A percentile compares a stretch with the other conserved stretches of the same genome.
phyloP scores from a whole-genome alignment of 1,139 yeast genomes.

The Taphrina sp. region DNA sequence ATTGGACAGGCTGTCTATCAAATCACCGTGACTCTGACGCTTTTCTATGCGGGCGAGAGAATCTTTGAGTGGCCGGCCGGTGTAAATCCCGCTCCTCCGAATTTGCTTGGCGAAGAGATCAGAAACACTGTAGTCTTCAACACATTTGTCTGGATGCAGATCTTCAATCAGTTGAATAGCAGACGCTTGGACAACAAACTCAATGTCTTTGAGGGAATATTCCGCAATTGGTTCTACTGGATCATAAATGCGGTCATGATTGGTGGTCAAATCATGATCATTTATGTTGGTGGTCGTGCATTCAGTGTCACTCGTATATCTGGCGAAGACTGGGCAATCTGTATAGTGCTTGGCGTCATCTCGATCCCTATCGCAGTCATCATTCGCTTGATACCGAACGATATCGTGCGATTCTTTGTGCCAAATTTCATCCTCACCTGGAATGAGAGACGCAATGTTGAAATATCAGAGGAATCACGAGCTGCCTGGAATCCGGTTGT shows the following conservation, averaged over 20 bases:
- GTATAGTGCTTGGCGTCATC: conserved; percentile 75
- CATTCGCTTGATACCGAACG: conserved; percentile 74
- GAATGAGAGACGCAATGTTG: conserved; percentile 33
- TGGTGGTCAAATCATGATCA: conserved; percentile 79
- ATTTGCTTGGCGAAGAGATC: conserved; percentile 9
- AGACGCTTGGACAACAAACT: conserved; percentile 88
- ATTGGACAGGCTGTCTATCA: conserved; percentile 80
- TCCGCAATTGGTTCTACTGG: conserved; percentile 78
- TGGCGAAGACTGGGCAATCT: conserved; percentile 85
- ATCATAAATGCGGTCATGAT: conserved; percentile 70
- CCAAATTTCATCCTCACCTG: conserved; percentile 52
- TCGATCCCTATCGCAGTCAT: conserved; percentile 78
- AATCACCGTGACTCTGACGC: conserved; percentile 68
- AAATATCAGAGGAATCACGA: conserved; percentile 37
- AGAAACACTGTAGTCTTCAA: conserved; percentile 80
- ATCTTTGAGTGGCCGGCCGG: conserved; percentile 49
- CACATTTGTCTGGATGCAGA: conserved; percentile 96
- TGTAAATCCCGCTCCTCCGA: conserved; percentile 46
- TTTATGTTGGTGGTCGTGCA: conserved; percentile 97
- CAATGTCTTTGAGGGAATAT: conserved; percentile 77
- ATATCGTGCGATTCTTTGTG: conserved; percentile 64
- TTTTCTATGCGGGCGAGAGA: conserved; percentile 72
- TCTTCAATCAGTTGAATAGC: conserved; percentile 87
- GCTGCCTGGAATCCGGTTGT: conserved; percentile 48
- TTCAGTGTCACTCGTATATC: conserved; percentile 78